Base-by-base conservation (phyloP, 441 rosid species). In the Populus hybrid region DNA sequence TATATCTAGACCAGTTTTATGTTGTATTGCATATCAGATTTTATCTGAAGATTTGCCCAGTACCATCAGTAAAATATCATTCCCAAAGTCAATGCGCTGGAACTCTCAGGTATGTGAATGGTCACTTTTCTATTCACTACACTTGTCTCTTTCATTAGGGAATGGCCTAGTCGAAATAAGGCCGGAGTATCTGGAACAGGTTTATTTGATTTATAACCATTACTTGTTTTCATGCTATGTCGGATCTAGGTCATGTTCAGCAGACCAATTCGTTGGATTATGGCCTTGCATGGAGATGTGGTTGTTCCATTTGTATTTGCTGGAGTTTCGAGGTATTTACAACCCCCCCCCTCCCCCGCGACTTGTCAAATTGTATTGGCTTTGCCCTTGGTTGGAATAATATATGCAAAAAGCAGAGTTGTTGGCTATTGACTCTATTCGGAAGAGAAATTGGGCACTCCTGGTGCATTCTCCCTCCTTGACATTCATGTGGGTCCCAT, bases 41-140 rank as follows among this genome's bases (percentile, higher is more conserved):
- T 83, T 95, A 70, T 89, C 95, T 76, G 95, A 91, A 86, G 95
- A 90, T 73, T 86, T 95, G 82, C 97, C 99, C 34, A 83, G 80
- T 81, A 78, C 81, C 78, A 85, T 95, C 82, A 85, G 93, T 78
- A 94, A 89, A 83, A 85, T 95, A 86, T 85, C 97, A 70, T 95
- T 95, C 89, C 92, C 91, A 40, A 94, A 94, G 88, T 89, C 99
- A 16, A 95, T 95, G 97, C 97, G 95, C 64, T 95, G 99, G 99
- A 94, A 90, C 85, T 95, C 99, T 82, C 93, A 87, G 93, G 97
- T 86, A 79, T 57, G 57, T 82, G 72, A 79, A 57, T 10, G 8
- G 8, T 77, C 63, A 50, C 68, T 74, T 42, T 63, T 81, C 64
- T 73, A 24, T 68, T 81, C 46, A 40, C 21, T 36, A 65, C 50